Evolutionary conservation across 495 filamentous ascomycete genomes (phyloP), one percentile per base, ranked within the genome.

Genomic region (Penicillium diatomitis): DNA sequence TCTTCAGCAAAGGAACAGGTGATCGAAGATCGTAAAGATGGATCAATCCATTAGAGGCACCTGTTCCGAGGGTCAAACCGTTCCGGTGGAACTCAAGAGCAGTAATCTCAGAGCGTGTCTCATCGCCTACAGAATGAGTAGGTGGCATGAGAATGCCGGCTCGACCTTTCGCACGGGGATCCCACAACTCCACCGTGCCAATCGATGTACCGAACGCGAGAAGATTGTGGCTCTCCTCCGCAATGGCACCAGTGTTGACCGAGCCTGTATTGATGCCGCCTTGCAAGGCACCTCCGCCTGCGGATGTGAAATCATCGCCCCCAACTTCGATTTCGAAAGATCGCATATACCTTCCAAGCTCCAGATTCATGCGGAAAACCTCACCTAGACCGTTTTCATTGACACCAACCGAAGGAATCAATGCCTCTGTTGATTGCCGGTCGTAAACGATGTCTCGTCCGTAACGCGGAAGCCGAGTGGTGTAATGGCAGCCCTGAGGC

Each of bases 151-250:
- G 71, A 20, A 89, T 72, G 27, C 87, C 89, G n/a, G 92, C 83
- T 30, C 89, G 77, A 48, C 81, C 82, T 60, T 88, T 84, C 46
- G 82, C 85, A 52, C 94, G 76, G 3, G 90, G 77, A 62, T 99
- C 94, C 86, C 88, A 99, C 53, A 97, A 89, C 54, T 97, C 94
- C 32, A 97, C 90, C 5, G 89, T 94, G n/a, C 94, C 91, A 36
- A 87, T 69, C 3, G 87, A 86, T n/a, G 94, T 97, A 32, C 94
- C 94, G 57, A 99, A 97, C 1, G 94, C 90, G 38, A 91, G 75
- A 8, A 99, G 75, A 38, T 89, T 90, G 63, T 99, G 94, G 38
- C 87, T 90, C 8, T 84, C 82, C 58, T 96, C 88, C 8, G 92
- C 94, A 44, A 96, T 82, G 2, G 89, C 84, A 43, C 86, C 91